Evolutionary conservation across 768 basidiomycete genomes (phyloP).

Genomic region (Cystofilobasidium capitatum): DNA sequence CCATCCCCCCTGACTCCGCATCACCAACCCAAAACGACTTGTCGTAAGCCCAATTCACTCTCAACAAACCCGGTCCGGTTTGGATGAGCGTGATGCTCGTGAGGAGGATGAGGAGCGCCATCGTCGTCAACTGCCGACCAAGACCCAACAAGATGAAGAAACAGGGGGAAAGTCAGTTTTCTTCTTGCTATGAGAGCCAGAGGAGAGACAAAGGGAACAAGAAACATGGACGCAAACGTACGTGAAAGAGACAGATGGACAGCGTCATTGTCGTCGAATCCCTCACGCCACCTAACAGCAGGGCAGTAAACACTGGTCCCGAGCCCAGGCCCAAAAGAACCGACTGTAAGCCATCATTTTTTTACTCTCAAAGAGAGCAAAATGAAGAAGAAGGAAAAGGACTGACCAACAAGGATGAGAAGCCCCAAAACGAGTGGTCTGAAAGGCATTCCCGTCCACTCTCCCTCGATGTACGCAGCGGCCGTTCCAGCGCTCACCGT

Average conservation of each 20-base stretch:
- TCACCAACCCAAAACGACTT: conserved; percentile 28
- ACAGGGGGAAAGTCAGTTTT: conserved; percentile 9
- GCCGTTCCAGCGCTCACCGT: conserved; percentile 68
- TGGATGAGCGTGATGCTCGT: conserved; percentile 49
- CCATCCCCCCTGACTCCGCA: conserved; percentile 36
- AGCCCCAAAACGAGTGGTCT: conserved; percentile 48
- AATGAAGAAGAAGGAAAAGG: conserved; percentile 50
- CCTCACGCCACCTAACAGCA: conserved; percentile 13
- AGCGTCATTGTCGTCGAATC: conserved; percentile 47
- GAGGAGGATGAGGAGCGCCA: conserved; percentile 50
- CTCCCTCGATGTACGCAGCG: conserved; percentile 56
- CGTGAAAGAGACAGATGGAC: conserved; percentile 52
- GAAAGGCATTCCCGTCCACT: conserved; percentile 50
- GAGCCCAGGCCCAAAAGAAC: too few relatives aligned
- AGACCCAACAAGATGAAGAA: not conserved
- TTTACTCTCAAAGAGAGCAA: not conserved
- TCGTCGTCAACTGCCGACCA: conserved; percentile 40
- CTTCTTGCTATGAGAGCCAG: too few relatives aligned
- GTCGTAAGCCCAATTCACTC: conserved; percentile 50
- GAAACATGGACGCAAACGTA: too few relatives aligned
- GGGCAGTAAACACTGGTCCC: conserved; percentile 20
- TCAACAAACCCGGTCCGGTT: conserved; percentile 47
- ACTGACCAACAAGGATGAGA: conserved; percentile 46
- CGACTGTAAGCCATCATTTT: not conserved
- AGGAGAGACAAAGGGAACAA: not conserved